These are phyloP conservation scores for Candida mesenterica DNA, from an alignment of 1,139 yeast genomes.

Conservation along the genomic window DNA sequence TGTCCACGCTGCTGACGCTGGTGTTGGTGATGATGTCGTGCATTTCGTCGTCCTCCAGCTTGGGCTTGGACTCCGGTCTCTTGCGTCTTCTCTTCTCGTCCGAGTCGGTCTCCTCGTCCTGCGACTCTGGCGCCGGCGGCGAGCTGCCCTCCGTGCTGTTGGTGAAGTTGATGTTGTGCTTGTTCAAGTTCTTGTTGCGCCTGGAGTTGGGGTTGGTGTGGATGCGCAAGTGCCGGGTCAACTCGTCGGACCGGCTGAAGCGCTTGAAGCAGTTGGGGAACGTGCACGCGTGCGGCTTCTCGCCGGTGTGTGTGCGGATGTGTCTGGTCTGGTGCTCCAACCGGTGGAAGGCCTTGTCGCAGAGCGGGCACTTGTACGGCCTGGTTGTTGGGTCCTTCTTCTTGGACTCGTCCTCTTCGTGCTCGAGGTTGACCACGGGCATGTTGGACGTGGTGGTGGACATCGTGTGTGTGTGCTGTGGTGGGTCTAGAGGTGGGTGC, in stretches of 20 bases:
- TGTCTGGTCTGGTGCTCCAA: constrained; percentile 94
- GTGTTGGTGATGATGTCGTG: not conserved
- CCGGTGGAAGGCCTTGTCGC: constrained; percentile 89
- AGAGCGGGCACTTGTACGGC: constrained; percentile 89
- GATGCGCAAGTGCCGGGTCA: constrained; percentile 84
- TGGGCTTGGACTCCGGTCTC: constrained; percentile 8
- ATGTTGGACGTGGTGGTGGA: no score
- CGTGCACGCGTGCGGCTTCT: constrained; percentile 86
- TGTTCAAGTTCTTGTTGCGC: constrained; percentile 17
- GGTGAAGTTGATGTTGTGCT: constrained; percentile 13
- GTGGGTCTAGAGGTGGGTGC: no score
- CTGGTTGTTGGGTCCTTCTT: constrained; percentile 24
- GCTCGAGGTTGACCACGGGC: no score
- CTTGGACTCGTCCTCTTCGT: constrained; percentile 1
- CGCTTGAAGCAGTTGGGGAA: constrained; percentile 85
- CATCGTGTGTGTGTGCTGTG: no score
- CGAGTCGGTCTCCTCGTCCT: constrained; percentile 1
- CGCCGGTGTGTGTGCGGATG: constrained; percentile 93
- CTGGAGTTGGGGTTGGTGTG: constrained; percentile 65
- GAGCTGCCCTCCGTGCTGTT: constrained; percentile 7
- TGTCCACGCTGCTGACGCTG: constrained; percentile 4
- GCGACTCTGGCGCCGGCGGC: constrained; percentile 3
- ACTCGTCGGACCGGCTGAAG: constrained; percentile 85
- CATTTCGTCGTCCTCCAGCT: constrained; percentile 8
- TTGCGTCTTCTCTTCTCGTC: constrained; percentile 3